phyloP scores from a whole-genome alignment of 2,329 filamentous ascomycete species.

The Elsinoe batatas region DNA sequence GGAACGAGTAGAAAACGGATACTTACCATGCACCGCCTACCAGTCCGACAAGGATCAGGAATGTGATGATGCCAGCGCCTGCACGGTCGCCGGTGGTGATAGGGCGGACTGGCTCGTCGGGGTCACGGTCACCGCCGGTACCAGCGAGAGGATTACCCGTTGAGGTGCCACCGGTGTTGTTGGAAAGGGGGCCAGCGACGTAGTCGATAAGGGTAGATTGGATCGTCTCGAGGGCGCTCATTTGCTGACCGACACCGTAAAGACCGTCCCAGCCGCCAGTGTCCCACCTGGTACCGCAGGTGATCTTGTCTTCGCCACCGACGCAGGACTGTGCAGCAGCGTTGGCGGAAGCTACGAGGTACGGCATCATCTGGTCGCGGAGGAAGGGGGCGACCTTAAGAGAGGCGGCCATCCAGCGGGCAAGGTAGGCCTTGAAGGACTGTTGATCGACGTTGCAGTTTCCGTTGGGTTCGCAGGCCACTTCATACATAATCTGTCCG shows the following conservation, averaged over 20 bases:
- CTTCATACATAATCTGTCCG: slow-evolving; percentile 35
- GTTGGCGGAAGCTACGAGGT: slow-evolving; percentile 43
- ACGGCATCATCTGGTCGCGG: slow-evolving; percentile 40
- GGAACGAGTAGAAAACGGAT: neutral
- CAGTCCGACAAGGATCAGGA: slow-evolving; percentile 45
- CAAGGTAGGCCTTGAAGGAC: slow-evolving; percentile 36
- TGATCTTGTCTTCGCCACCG: slow-evolving; percentile 36
- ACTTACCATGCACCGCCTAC: slow-evolving; percentile 38
- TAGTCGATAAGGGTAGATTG: slow-evolving; percentile 32
- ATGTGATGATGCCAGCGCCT: slow-evolving; percentile 59
- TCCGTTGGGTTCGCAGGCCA: slow-evolving; percentile 32
- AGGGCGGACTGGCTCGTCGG: slow-evolving; percentile 24
- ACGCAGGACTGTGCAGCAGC: slow-evolving; percentile 47
- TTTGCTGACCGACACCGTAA: slow-evolving; percentile 47
- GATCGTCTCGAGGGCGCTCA: slow-evolving; percentile 47
- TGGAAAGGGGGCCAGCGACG: slow-evolving; percentile 35
- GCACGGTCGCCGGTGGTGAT: slow-evolving; percentile 54
- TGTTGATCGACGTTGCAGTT: slow-evolving; percentile 37
- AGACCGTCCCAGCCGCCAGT: slow-evolving; percentile 35
- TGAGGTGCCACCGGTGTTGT: slow-evolving; percentile 43
- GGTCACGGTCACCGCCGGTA: slow-evolving; percentile 23
- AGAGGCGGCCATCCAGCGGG: slow-evolving; percentile 43
- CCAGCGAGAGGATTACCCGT: slow-evolving; percentile 37
- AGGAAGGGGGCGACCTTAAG: slow-evolving; percentile 51
- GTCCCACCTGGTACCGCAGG: slow-evolving; percentile 37